Evolutionary conservation across 768 basidiomycete genomes (phyloP), one percentile per base, ranked within the genome.

Genomic region (Termitomyces sp.): DNA sequence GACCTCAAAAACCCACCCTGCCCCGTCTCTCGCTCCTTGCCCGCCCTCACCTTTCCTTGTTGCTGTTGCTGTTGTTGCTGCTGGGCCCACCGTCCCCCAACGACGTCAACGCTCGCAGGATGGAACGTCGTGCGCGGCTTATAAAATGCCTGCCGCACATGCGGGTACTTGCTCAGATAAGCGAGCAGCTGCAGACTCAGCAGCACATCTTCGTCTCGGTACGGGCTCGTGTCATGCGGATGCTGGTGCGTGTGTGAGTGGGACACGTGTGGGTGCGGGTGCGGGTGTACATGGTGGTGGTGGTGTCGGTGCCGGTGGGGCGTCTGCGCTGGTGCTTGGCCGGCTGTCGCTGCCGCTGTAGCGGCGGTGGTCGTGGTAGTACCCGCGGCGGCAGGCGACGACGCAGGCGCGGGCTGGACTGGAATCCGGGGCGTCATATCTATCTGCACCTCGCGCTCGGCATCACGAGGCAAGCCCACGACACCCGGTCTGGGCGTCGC

Each of bases 111-210:
- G 32, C 83, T 84, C 9, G 88, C 90, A 0, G 90, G 90, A 66
- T 91, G 90, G 71, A 92, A 93, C n/a, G 85, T 83, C n/a, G 78
- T 74, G 1, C 91, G 81, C 1, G 86, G 88, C 70, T 93, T 92
- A 71, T 98, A 97, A 69, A 99, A 98, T 6, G 95, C 93, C 67
- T 95, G 88, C 10, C 97, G 80, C 4, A 98, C 96, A 70, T 98
- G 96, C 0, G 97, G 95, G 70, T 99, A 98, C 72, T 99, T 98
- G 75, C 90, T 93, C 18, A 98, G 80, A 69, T 99, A 98, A 3
- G 97, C 97, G 1, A 99, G 81, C 2, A 98, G 85, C 71, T 99
- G 96, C 13, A 99, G 75, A 20, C 89, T 85, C 9, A 95, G 82
- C 2, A 98, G 77, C 0, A 98, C 93, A 62, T 97, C 95, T 67